Percentiles rank a stretch among this genome's conserved stretches.
These are phyloP conservation scores for Passalora sequoiae DNA, from an alignment of 2,329 filamentous ascomycete genomes.

Conservation along the genomic window DNA sequence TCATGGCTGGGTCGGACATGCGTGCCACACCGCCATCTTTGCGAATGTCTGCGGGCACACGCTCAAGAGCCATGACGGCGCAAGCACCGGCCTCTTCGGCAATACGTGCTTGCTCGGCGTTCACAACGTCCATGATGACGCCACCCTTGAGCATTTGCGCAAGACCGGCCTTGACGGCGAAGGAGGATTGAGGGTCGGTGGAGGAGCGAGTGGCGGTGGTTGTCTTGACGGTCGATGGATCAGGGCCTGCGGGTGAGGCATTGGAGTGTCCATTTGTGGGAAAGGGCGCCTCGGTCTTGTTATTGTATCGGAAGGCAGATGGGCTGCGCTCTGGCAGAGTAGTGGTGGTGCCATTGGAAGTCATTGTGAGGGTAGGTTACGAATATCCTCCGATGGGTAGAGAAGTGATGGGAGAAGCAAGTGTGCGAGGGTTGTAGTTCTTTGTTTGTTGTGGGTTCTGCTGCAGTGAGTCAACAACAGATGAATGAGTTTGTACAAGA, in stretches of 20 bases:
- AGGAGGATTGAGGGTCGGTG: constrained; percentile 46
- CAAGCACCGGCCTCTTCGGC: constrained; percentile 93
- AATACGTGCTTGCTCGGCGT: constrained; percentile 85
- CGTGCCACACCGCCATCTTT: constrained; percentile 86
- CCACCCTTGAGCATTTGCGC: constrained; percentile 98
- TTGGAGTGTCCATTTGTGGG: constrained; percentile 20
- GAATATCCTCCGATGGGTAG: not conserved
- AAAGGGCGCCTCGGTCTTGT: constrained; percentile 7
- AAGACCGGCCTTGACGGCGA: constrained; percentile 89
- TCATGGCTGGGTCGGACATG: constrained; percentile 94
- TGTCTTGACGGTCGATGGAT: constrained; percentile 17
- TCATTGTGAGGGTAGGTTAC: constrained; percentile 9
- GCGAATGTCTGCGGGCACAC: constrained; percentile 93
- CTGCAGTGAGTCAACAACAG: constrained; percentile 1
- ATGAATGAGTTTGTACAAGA: not conserved
- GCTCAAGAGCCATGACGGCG: constrained; percentile 97
- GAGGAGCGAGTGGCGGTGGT: constrained; percentile 18
- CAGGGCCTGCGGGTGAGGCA: constrained; percentile 13
- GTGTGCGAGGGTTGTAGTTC: too few relatives aligned
- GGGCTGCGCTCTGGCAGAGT: constrained; percentile 4
- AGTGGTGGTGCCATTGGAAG: constrained; percentile 14
- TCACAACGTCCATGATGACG: constrained; percentile 98
- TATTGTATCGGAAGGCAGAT: constrained; percentile 19
- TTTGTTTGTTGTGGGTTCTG: too few relatives aligned
- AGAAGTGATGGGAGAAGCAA: too few relatives aligned